Base-by-base conservation (phyloP, 352 stramenopile species). In the Phytophthora aleatoria region DNA sequence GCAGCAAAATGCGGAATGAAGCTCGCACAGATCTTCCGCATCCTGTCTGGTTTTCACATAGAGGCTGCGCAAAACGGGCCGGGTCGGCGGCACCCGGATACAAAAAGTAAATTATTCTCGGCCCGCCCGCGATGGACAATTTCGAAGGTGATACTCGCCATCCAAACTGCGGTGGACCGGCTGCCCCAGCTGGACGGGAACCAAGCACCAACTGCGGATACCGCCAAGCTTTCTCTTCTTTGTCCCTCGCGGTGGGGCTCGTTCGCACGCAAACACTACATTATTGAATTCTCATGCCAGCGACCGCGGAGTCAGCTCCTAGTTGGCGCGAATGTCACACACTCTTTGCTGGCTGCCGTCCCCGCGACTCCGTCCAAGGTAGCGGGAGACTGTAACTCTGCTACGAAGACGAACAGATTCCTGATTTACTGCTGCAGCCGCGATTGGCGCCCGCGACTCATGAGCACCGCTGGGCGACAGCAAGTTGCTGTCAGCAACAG, bases 1-100 rank as follows among this genome's bases (percentile, higher is more conserved):
- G 67, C 69, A 76, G 67, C 64, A 77, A 74, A 77, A 74, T 67
- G 69, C 55, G 69, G 64, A 81, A 81, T 81, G 73, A 81, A 44
- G 35, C 13, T 55, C 31, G 16, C 13, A 42, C 65, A 67, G 69
- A 76, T 76, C 69, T 73, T 73, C 42, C 55, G 55, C 53, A 69
- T 71, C 50, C 15, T 45, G 49, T 53, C 60, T 67, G 44, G 47
- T 48, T 58, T 38, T 65, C 41, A 47, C 45, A 61, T 58, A 63
- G 41, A 69, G 49, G 38, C 31, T 57, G 50, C 42, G 44, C 28
- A 30, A 54, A 52, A 42, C 41, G 69, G 64, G 44, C 47, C 59
- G 64, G 64, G 64, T 44, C 45, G 26, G 20, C 3, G 10, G 3
- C 10, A 10, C 2, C 1, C 3, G 3, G 1, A 68, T 69, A 63